Conservation (phyloP, 2,329 filamentous ascomycete genomes). For the Cryphonectria japonica region DNA sequence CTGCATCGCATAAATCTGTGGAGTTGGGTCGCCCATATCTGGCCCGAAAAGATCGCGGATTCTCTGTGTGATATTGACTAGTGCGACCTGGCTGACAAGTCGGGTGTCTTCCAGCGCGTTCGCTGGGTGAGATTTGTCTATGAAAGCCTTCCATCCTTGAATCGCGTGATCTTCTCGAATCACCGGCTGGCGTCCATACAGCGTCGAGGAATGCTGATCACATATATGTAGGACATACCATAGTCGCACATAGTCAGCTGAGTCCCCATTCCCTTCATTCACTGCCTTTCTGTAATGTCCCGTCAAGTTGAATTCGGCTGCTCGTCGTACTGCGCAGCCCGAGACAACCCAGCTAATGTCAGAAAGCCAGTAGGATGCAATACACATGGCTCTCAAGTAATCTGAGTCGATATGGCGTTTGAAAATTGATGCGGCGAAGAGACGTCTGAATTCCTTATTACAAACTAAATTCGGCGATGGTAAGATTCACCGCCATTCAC, state of each 20-base stretch:
- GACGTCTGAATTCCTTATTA: background rate
- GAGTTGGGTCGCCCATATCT: background rate
- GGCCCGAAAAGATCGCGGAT: background rate
- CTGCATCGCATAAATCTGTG: background rate
- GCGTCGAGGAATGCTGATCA: slow-evolving; percentile 64
- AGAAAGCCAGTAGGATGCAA: slow-evolving; percentile 24
- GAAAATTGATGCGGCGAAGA: background rate
- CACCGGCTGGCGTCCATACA: slow-evolving; percentile 62
- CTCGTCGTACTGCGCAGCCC: slow-evolving; percentile 19
- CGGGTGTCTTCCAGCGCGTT: background rate
- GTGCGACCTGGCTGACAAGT: background rate
- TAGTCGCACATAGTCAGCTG: slow-evolving; percentile 58
- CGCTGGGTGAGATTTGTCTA: background rate
- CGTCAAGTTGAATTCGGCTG: background rate
- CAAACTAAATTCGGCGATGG: background rate
- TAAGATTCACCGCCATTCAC: background rate
- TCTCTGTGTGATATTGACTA: background rate
- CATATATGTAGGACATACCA: slow-evolving; percentile 67
- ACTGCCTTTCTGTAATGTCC: background rate
- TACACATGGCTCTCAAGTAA: slow-evolving; percentile 22
- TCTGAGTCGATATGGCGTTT: slow-evolving; percentile 20
- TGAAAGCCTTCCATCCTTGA: background rate
- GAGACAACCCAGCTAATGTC: slow-evolving; percentile 25
- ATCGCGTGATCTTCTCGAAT: slow-evolving; percentile 43
- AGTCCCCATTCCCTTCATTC: slow-evolving; percentile 41